Evolutionary conservation across 202 grass and related monocot genomes (phyloP), one percentile per base, ranked within the genome.

Genomic region (Zizania palustris): DNA sequence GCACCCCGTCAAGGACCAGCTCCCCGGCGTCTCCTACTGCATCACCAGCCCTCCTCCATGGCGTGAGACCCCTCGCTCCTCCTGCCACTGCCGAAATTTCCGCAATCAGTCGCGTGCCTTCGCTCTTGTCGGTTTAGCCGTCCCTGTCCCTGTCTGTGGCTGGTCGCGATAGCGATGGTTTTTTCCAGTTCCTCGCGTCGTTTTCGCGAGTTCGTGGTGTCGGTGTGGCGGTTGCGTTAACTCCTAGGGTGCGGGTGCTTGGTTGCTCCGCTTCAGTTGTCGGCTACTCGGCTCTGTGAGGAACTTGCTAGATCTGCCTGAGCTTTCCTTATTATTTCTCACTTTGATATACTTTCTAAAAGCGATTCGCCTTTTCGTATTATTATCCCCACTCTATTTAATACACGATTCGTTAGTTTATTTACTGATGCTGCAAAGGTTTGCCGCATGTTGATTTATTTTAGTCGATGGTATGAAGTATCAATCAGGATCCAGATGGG

Each of bases 41-140:
- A 96, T 99, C 91, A 99, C 83, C 60, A 99, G 96, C 45, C 96
- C 96, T 64, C 96, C 96, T 2, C 96, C 96, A 12, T 99, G 96
- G 96, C 96, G 96, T 99, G 28, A 87, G 87, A 28, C 42, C 33
- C 71, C 63, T n/a, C 34, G 1, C 14, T 6, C 22, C 16, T 38
- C 14, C 7, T 51, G 54, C 63, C 36, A 6, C 4, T 21, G 4
- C 18, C 21, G 3, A 15, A 1, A 14, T 4, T 4, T 4, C 2
- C 9, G 40, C 40, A 7, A 7, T 0, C 37, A 9, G 1, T 33
- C 72, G 63, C 46, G 34, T 5, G 21, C 11, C 38, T 82, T 20
- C 34, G 9, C 8, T 18, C 66, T 14, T 19, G 75, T 39, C 53
- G 39, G 57, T 42, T 60, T 60, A 44, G 1, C 22, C 11, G 0